Base-by-base conservation (phyloP, 108 stramenopile genomes). In the Cyclotella kingstonii region DNA sequence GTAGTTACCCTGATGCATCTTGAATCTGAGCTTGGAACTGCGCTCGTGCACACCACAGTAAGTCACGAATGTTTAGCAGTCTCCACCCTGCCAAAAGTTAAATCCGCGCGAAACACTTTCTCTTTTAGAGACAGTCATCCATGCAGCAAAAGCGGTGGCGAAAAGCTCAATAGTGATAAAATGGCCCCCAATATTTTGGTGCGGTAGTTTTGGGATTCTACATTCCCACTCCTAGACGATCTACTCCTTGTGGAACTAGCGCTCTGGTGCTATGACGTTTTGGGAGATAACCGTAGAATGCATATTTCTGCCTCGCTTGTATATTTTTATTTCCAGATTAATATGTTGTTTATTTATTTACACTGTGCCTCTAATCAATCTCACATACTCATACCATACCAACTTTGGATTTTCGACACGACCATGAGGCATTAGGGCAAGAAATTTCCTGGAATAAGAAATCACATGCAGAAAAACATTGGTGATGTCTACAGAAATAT, bases 401-500 rank as follows among this genome's bases (percentile, higher is more conserved):
- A 33, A 30, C 18, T 11, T 34, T 53, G 17, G 17, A 64, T 21
- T 39, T 52, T 33, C 43, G 4, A 54, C 36, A 19, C 31, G 12
- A 61, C 54, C 12, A 17, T 27, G 27, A 39, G 40, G 35, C 35
- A 28, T 6, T 54, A 89, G 87, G 91, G 98, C 47, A 87, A 77
- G 51, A 99, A 99, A 77, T 94, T 99, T 51, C 96, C 97, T 6
- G 95, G 85, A 15, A 98, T 99, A 60, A 90, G 97, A 18, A 66
- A 81, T 14, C 99, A 99, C 72, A 95, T 99, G 93, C 64, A 90
- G 59, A 68, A 67, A 23, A 76, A 67, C 46, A 96, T 98, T 42
- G 96, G 85, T 3, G 85, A 97, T 63, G 95, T 95, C 8, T 98
- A 97, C 79, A 61, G 64, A 7, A 83, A 80, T 48, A 86, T 98